phyloP scores from a whole-genome alignment of 208 protist genomes.

The Trypanosoma scelopori region DNA sequence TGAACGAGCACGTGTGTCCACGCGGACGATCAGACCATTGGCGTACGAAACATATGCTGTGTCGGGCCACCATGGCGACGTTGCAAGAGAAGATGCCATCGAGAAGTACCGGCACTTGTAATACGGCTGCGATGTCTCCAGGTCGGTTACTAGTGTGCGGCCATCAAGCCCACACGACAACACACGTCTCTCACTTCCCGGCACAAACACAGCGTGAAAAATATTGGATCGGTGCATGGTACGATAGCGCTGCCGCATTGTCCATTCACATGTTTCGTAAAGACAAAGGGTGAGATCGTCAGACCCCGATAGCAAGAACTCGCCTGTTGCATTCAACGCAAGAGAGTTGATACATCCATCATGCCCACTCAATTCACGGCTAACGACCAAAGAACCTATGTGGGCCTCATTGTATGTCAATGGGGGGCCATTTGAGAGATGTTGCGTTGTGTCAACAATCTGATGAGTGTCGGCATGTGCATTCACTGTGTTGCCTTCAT shows the following conservation, averaged over 20 bases:
- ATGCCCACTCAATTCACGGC: slow-evolving; percentile 32
- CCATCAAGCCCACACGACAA: slow-evolving; percentile 49
- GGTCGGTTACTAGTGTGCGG: slow-evolving; percentile 33
- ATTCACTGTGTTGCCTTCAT: background rate
- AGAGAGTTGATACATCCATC: slow-evolving; percentile 59
- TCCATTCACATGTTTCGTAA: slow-evolving; percentile 36
- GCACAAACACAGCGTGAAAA: slow-evolving; percentile 49
- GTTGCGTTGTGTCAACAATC: background rate
- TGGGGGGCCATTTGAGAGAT: background rate
- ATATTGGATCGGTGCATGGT: slow-evolving; percentile 55
- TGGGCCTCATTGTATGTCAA: slow-evolving; percentile 22
- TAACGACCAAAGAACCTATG: slow-evolving; percentile 26
- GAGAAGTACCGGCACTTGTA: slow-evolving; percentile 17
- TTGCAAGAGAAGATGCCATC: slow-evolving; percentile 35
- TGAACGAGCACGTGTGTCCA: slow-evolving; percentile 35
- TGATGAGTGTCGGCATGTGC: background rate
- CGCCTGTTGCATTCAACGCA: slow-evolving; percentile 27
- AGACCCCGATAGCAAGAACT: slow-evolving; percentile 44
- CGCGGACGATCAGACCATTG: slow-evolving; percentile 33
- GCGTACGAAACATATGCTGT: slow-evolving; percentile 43
- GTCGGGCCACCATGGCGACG: slow-evolving; percentile 28
- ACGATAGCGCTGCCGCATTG: slow-evolving; percentile 8
- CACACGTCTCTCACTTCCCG: slow-evolving; percentile 22
- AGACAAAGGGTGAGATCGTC: slow-evolving; percentile 47
- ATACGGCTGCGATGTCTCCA: slow-evolving; percentile 24